Percentiles rank a stretch among this genome's conserved stretches.
These are phyloP conservation scores for Wickerhamomyces hampshirensis DNA, from an alignment of 805 yeast species.

Conservation along the genomic window DNA sequence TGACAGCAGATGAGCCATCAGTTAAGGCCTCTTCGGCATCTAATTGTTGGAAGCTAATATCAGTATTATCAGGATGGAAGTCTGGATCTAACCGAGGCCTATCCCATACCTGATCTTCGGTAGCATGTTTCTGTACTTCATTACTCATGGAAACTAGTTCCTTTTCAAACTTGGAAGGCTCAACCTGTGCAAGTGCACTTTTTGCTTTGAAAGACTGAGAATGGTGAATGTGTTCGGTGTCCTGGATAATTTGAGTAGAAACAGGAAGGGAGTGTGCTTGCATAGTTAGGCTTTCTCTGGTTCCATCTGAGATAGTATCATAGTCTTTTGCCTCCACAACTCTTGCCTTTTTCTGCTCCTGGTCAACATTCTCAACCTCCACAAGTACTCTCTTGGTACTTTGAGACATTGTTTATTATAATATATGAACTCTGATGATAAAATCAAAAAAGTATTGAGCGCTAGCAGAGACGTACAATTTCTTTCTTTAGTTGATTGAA, in stretches of 20 bases:
- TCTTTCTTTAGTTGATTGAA: no score
- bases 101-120: slow-evolving; percentile 38
- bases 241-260: slow-evolving; percentile 12
- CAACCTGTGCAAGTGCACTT: slow-evolving; percentile 25
- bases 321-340: slow-evolving; percentile 8
- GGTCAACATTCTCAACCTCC: slow-evolving; percentile 2
- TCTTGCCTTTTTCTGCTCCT: slow-evolving; percentile 14
- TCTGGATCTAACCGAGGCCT: slow-evolving; percentile 52
- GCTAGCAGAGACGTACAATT: no score
- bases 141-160: slow-evolving; percentile 43
- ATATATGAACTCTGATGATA: no score
- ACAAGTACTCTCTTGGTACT: slow-evolving; percentile 6
- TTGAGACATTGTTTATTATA: not conserved
- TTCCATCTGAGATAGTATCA: slow-evolving; percentile 17
- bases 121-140: slow-evolving; percentile 24
- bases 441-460: no score
- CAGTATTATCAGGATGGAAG: slow-evolving; percentile 44
- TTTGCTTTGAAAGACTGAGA: slow-evolving; percentile 27
- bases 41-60: slow-evolving; percentile 79
- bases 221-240: slow-evolving; percentile 20
- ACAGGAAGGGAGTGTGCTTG: slow-evolving; percentile 27
- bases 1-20: slow-evolving; percentile 56
- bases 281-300: slow-evolving; percentile 16
- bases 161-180: slow-evolving; percentile 47
- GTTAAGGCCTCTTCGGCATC: slow-evolving; percentile 84